These are phyloP conservation scores for Fusarium sp. DNA, from an alignment of 2,329 filamentous ascomycete genomes.

Conservation along the genomic window DNA sequence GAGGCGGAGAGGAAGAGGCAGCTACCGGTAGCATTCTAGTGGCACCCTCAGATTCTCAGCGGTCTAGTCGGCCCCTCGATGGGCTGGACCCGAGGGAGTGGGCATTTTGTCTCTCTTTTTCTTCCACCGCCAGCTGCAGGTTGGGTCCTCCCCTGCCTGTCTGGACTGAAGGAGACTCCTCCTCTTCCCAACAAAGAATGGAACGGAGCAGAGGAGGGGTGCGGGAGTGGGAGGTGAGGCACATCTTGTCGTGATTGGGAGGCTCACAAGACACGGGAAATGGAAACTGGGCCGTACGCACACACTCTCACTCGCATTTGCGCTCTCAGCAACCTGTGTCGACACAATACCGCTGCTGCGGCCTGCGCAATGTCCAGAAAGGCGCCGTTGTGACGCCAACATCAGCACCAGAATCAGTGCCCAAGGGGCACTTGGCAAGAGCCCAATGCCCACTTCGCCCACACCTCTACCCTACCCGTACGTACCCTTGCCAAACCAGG, in stretches of 20 bases:
- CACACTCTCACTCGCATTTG: conserved; percentile 42
- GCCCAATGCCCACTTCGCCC: conserved; percentile 44
- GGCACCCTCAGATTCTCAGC: not conserved
- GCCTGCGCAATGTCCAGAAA: conserved; percentile 41
- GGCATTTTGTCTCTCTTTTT: conserved; percentile 19
- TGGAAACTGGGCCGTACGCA: conserved; percentile 41
- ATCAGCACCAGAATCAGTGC: conserved; percentile 38
- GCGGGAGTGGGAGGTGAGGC: conserved; percentile 31
- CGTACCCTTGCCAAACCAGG: conserved; percentile 24
- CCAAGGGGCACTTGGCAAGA: conserved; percentile 37
- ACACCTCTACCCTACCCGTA: conserved; percentile 36
- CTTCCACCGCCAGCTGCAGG: conserved; percentile 24
- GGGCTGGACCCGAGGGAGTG: conserved; percentile 27
- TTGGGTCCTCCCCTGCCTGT: conserved; percentile 32
- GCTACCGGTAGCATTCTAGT: not conserved
- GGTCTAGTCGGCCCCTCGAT: not conserved
- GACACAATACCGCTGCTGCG: conserved; percentile 38
- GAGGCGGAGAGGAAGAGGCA: conserved; percentile 17
- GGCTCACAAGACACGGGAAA: conserved; percentile 37
- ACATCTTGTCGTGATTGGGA: conserved; percentile 33
- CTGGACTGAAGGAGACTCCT: conserved; percentile 13
- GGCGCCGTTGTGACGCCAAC: conserved; percentile 42
- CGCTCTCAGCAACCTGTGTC: conserved; percentile 22
- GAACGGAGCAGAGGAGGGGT: conserved; percentile 17
- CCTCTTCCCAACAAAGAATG: conserved; percentile 8